phyloP scores from a whole-genome alignment of 1,284 basidiomycete genomes.

The Amylostereum chailletii region DNA sequence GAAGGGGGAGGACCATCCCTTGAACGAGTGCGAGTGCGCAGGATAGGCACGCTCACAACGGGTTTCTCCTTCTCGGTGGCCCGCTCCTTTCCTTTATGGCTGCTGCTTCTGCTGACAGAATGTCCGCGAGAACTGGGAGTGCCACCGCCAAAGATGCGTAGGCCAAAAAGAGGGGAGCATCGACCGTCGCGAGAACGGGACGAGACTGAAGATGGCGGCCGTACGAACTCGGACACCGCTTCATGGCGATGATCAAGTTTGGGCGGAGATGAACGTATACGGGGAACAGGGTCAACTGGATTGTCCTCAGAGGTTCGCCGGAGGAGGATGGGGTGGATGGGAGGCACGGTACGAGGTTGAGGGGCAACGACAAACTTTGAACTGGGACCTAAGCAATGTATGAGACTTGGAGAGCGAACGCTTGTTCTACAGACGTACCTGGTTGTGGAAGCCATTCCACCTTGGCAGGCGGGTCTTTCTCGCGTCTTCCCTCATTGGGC shows the following conservation, averaged over 20 bases:
- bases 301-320: too few relatives aligned
- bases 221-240: background rate
- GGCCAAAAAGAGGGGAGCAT: conserved; percentile 14
- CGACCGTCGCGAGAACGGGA: conserved; percentile 13
- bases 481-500: background rate
- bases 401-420: background rate
- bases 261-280: conserved; percentile 6
- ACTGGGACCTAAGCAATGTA: background rate
- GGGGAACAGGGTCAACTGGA: conserved; percentile 15
- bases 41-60: conserved; percentile 22
- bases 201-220: conserved; percentile 1
- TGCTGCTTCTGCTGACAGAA: conserved; percentile 9
- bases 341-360: conserved; percentile 12
- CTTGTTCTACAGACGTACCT: background rate
- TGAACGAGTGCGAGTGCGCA: conserved; percentile 11
- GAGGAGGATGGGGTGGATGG: conserved; percentile 9
- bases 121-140: conserved; percentile 9
- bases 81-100: conserved; percentile 12
- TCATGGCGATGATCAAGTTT: conserved; percentile 8
- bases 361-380: conserved; percentile 7
- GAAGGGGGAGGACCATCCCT: conserved; percentile 7
- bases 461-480: background rate
- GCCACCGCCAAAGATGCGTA: conserved; percentile 5
- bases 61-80: conserved; percentile 13
- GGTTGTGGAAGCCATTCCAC: background rate